A percentile compares a stretch with the other conserved stretches of the same genome.
phyloP scores from a whole-genome alignment of 768 basidiomycete genomes.

The Tricholoma hemisulphureum region DNA sequence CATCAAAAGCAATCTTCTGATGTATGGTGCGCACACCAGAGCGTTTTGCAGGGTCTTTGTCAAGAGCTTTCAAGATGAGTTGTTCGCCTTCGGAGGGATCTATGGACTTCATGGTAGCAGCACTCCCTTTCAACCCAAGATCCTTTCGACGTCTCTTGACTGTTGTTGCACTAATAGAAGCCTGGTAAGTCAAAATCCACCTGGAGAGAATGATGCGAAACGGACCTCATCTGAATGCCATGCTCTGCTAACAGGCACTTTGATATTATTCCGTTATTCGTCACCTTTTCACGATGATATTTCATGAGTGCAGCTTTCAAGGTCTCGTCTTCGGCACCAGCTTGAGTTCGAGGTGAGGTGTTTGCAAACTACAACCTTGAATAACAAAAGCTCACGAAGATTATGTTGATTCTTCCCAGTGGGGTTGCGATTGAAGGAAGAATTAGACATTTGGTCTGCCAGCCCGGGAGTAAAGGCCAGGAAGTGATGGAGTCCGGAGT shows the following conservation, averaged over 20 bases:
- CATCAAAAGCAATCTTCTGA: slow-evolving; percentile 16
- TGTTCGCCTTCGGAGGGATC: slow-evolving; percentile 14
- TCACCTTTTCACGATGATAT: slow-evolving; percentile 18
- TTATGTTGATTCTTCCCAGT: slow-evolving; percentile 19
- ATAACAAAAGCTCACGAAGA: slow-evolving; percentile 5
- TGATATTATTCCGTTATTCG: slow-evolving; percentile 18
- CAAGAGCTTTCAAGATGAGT: slow-evolving; percentile 22
- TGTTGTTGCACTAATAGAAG: background rate
- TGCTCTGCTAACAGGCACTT: slow-evolving; percentile 15
- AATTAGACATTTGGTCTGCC: background rate
- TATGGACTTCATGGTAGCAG: slow-evolving; percentile 16
- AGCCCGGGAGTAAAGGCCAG: background rate
- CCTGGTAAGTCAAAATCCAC: background rate
- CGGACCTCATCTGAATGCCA: slow-evolving; percentile 14
- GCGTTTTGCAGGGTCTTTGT: slow-evolving; percentile 17
- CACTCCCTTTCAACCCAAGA: slow-evolving; percentile 4
- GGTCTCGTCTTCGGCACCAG: slow-evolving; percentile 9
- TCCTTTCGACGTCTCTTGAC: background rate
- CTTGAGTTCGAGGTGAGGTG: slow-evolving; percentile 2
- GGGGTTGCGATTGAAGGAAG: slow-evolving; percentile 11
- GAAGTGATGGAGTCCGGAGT: background rate
- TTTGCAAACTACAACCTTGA: background rate
- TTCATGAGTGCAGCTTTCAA: slow-evolving; percentile 13
- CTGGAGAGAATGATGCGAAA: background rate
- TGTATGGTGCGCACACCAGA: slow-evolving; percentile 19